Evolutionary conservation across 768 basidiomycete species (phyloP).

Genomic region (Leccinum variicolor): DNA sequence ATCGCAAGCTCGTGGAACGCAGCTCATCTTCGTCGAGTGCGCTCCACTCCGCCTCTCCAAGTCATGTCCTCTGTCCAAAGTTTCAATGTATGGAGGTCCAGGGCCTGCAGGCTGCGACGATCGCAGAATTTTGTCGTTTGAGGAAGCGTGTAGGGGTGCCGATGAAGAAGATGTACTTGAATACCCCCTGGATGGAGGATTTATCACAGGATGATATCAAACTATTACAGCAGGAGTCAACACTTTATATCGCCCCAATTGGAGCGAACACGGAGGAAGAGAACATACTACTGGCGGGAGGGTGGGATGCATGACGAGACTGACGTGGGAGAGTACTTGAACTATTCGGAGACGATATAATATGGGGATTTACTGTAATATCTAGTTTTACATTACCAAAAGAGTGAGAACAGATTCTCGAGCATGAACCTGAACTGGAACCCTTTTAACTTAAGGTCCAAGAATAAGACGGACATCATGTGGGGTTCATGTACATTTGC

Average conservation of each 20-base stretch:
- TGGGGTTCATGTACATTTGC: too few relatives aligned
- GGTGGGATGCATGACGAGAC: conserved; percentile 10
- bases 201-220: conserved; percentile 23
- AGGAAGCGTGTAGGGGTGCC: conserved; percentile 43
- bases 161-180: conserved; percentile 49
- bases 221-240: conserved; percentile 21
- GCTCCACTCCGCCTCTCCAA: background rate
- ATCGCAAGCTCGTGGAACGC: conserved; percentile 12
- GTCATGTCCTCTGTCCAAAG: conserved; percentile 40
- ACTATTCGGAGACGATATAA: conserved; percentile 6
- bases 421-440: too few relatives aligned
- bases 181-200: conserved; percentile 26
- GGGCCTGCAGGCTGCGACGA: conserved; percentile 26
- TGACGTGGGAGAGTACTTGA: background rate
- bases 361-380: conserved; percentile 6
- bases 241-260: conserved; percentile 28
- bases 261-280: conserved; percentile 49
- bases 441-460: too few relatives aligned
- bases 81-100: conserved; percentile 48
- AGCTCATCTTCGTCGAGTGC: conserved; percentile 1
- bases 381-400: background rate
- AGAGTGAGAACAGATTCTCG: too few relatives aligned
- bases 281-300: conserved; percentile 28
- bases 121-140: conserved; percentile 35
- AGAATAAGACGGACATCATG: too few relatives aligned